These are phyloP conservation scores for Colletotrichum chrysophilum DNA, from an alignment of 2,329 filamentous ascomycete species.

Conservation along the genomic window DNA sequence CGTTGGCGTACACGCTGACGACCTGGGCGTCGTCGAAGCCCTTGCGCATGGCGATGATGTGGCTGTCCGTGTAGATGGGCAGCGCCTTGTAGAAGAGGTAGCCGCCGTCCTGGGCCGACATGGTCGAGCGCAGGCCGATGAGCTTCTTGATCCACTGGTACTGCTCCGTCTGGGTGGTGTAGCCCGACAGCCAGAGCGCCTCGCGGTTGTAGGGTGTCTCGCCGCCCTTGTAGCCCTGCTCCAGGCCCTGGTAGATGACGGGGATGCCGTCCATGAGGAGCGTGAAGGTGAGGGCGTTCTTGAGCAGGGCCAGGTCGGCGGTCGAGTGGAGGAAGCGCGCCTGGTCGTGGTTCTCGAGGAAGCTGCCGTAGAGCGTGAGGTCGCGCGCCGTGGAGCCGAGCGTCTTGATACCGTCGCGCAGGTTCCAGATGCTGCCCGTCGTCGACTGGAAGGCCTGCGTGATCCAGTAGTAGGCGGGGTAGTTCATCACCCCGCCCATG, in stretches of 20 bases:
- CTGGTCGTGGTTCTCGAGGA: slow-evolving; percentile 66
- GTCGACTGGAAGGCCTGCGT: slow-evolving; percentile 36
- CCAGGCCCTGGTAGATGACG: slow-evolving; percentile 70
- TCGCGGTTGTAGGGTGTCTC: slow-evolving; percentile 59
- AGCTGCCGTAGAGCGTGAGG: slow-evolving; percentile 31
- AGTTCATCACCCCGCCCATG: slow-evolving; percentile 67
- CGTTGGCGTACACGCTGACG: slow-evolving; percentile 19
- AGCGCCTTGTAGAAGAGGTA: slow-evolving; percentile 16
- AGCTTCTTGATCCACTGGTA: slow-evolving; percentile 38
- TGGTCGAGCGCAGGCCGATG: slow-evolving; percentile 5
- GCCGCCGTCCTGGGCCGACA: background rate
- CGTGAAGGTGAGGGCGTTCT: slow-evolving; percentile 67
- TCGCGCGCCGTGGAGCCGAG: background rate
- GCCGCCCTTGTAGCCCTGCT: slow-evolving; percentile 61
- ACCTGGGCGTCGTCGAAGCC: slow-evolving; percentile 12
- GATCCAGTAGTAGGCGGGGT: slow-evolving; percentile 53
- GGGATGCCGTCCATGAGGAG: slow-evolving; percentile 67
- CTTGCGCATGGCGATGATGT: slow-evolving; percentile 18
- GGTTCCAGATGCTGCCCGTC: slow-evolving; percentile 34
- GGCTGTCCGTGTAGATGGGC: background rate
- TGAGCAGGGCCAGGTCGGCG: slow-evolving; percentile 58
- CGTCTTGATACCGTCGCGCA: slow-evolving; percentile 34
- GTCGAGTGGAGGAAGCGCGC: slow-evolving; percentile 57
- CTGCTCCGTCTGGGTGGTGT: slow-evolving; percentile 48
- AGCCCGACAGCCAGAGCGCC: slow-evolving; percentile 61